Base-by-base conservation (phyloP, 345 rosid genomes). In the Ceriops tagal region DNA sequence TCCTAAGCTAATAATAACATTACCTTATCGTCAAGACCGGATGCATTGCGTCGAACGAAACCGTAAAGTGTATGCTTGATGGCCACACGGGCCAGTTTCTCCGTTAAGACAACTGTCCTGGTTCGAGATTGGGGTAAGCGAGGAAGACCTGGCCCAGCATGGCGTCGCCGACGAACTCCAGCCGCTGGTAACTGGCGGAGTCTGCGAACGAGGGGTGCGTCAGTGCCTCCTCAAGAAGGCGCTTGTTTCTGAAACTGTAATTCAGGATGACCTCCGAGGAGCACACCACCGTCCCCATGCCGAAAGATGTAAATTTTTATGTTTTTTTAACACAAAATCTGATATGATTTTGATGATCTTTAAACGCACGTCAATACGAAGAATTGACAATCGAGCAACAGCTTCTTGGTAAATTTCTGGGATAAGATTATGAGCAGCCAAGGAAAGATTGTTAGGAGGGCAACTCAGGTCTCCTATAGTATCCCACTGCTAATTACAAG, bases 41-140 rank as follows among this genome's bases (percentile, higher is more conserved):
- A 27, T 51, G 81, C 75, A 64, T 77, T 86, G 73, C 75, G 89
- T 19, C 87, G 75, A 18, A 90, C 65, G 49, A 77, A 82, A 6
- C 28, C 31, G 53, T 83, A 86, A 9, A 93, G 80, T 0, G 81
- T 75, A 26, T 79, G 90, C 13, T 59, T 80, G 64, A 89, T 64
- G 30, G 97, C 85, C 31, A 86, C 88, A 24, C 96, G 96, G 10
- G 98, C 93, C 51, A 92, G 84, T 62, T 90, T 92, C 86, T 92
- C 98, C 3, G 86, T 92, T 35, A 71, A 47, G 98, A 77, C 37
- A 92, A 71, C 57, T 73, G 72, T 1, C 90, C 90, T 0, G 80
- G 90, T 7, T 86, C 88, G 22, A 86, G 80, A 0, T 52, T 16
- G 5, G 93, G 96, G 79, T 87, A 82, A 2, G 80, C 67, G 8